phyloP scores from a whole-genome alignment of 2,329 filamentous ascomycete species.

The Diaporthe longicolla region DNA sequence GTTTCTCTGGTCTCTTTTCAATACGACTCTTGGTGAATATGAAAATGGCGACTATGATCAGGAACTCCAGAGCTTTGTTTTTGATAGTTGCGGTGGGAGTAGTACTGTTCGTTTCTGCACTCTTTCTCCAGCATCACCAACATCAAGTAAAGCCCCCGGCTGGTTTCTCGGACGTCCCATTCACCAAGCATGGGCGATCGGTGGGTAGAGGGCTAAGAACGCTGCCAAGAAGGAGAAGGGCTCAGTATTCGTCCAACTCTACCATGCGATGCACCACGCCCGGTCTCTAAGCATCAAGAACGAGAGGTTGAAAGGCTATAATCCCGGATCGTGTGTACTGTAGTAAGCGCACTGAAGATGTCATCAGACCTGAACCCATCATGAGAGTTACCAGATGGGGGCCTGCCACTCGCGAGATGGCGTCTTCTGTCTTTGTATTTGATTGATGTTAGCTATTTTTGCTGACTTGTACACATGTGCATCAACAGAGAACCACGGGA shows the following conservation, averaged over 20 bases:
- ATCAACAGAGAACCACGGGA: conserved; percentile 49
- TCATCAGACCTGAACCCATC: neutral
- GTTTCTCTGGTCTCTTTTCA: neutral
- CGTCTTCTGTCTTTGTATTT: neutral
- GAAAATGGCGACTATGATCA: neutral
- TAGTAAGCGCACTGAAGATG: conserved; percentile 44
- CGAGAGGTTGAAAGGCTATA: conserved; percentile 56
- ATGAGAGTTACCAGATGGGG: too few species aligned
- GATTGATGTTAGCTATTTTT: too few species aligned
- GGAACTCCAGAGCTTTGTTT: neutral
- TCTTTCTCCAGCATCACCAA: neutral
- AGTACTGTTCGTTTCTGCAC: neutral
- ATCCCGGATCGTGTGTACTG: conserved; percentile 58
- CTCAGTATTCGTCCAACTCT: conserved; percentile 54
- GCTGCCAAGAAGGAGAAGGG: conserved; percentile 56
- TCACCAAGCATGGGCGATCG: neutral
- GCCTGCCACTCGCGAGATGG: too few species aligned
- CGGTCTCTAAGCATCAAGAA: conserved; percentile 52
- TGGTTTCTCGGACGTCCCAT: neutral
- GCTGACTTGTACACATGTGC: neutral
- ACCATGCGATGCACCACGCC: conserved; percentile 51
- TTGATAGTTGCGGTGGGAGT: neutral
- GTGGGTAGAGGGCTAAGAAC: conserved; percentile 44
- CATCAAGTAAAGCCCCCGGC: neutral
- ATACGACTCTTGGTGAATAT: neutral